Evolutionary conservation across 2,329 filamentous ascomycete species (phyloP), one percentile per base, ranked within the genome.

Genomic region (Ascochyta lentis): DNA sequence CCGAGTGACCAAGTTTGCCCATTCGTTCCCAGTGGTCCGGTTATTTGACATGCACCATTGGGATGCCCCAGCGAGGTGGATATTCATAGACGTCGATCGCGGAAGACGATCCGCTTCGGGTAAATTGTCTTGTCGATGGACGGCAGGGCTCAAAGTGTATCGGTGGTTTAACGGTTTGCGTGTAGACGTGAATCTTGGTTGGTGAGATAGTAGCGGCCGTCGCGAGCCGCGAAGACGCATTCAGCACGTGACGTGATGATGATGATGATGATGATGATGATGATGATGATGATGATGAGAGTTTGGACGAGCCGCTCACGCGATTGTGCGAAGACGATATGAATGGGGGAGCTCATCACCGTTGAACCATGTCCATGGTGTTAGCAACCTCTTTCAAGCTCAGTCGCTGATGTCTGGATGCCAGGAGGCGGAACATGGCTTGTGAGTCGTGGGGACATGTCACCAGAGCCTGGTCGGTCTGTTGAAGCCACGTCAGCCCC

Each of bases 151-250:
- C 41, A 38, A 60, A 57, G 15, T 50, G 24, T 56, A 54, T 57
- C 57, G 57, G 57, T n/a, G 34, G 41, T 60, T 56, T 53, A 51
- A 53, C 52, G 52, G 54, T 49, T 52, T 57, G 16, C 16, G 43
- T 52, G 26, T 33, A 37, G 44, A 46, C 13, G 33, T 40, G 44
- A 10, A 47, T 49, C 41, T 43, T 53, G 49, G 53, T 48, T 50
- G 49, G 45, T 26, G 41, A 40, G 41, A 40, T 40, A 16, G 45
- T 53, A 53, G 54, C 38, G 38, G 38, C 44, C 40, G 49, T 48
- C 49, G n/a, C 29, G 26, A 43, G 19, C 39, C 48, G 24, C 44
- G 49, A 37, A 33, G 43, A 45, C 34, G 45, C 27, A 35, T 39
- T 53, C 24, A 33, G 47, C 16, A 34, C 42, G 39, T 40, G 48